Base-by-base conservation (phyloP, 257 asterid genomes). In the Nicotiana noctiflora region DNA sequence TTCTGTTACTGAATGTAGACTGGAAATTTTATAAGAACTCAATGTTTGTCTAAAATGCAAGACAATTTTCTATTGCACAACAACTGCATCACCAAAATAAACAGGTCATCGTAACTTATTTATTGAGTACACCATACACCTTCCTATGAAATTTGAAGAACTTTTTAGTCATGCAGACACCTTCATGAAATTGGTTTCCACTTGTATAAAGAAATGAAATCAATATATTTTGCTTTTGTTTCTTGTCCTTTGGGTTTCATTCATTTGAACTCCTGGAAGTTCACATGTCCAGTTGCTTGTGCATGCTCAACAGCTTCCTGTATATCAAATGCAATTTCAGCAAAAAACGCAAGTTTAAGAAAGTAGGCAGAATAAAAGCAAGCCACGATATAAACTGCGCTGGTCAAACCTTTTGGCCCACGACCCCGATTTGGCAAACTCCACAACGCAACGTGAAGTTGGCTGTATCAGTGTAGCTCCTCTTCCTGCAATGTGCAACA, bases 221-320 rank as follows among this genome's bases (percentile, higher is more conserved):
- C 5, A 37, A 37, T 60, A 19, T 77, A 15, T 56, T 77, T 32
- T 32, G 37, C 21, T 10, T 59, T 59, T 19, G 68, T 19, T 61
- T 40, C 80, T 76, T 53, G 59, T 49, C 21, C 25, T 31, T 17
- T 25, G 49, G 55, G 53, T 19, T 62, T 44, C 63, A 65, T 59
- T 91, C 87, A 95, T 87, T 63, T 90, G 86, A 70, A 96, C 67
- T 96, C 98, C 82, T 94, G 98, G 76, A 96, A 96, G 89, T 94
- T 96, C n/a, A 83, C 94, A 83, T 96, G 99, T 11, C 99, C 98
- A 14, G 99, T 96, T 55, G 94, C 97, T 81, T 80, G 82, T 5
- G 99, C 99, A 79, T 96, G 99, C 90, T 92, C 98, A 76, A 88
- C 85, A 4, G 99, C 99, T 87, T 92, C 99, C 99, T 95, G 93